phyloP scores from a whole-genome alignment of 192 early-diverging fungal species.

The Backusella sp. region DNA sequence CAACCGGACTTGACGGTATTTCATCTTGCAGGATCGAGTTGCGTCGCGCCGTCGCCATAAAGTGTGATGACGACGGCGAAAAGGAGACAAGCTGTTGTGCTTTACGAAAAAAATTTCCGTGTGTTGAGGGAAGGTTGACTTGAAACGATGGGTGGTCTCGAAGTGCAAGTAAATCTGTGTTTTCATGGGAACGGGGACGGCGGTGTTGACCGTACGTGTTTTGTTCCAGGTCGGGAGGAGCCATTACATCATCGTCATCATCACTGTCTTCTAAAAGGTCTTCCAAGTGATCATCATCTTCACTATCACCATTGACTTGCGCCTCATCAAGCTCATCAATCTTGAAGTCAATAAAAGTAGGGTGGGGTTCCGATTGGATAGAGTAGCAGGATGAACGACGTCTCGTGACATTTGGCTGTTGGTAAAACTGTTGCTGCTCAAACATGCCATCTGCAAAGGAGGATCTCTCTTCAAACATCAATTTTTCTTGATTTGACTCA shows the following conservation, averaged over 20 bases:
- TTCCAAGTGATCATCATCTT: neutral
- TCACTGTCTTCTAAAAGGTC: slow-evolving; percentile 8
- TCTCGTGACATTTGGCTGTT: neutral
- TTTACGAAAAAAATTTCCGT: slow-evolving; percentile 19
- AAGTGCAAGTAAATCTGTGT: neutral
- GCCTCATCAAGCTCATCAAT: slow-evolving; percentile 11
- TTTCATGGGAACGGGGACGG: neutral
- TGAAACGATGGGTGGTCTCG: slow-evolving; percentile 5
- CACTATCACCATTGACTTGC: neutral
- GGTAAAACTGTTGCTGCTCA: neutral
- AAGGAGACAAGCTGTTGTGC: neutral
- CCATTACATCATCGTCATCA: neutral
- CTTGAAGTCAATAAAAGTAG: slow-evolving; percentile 4
- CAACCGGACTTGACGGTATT: slow-evolving; percentile 12
- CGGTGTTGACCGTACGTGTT: neutral
- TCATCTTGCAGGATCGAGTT: slow-evolving; percentile 15
- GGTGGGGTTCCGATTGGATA: slow-evolving; percentile 19
- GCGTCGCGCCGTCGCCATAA: slow-evolving; percentile 9
- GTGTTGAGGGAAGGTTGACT: slow-evolving; percentile 3
- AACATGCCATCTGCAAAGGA: slow-evolving; percentile 10
- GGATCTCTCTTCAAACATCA: neutral
- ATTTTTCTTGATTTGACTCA: slow-evolving; percentile 5
- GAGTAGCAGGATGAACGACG: slow-evolving; percentile 16
- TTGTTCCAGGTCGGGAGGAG: neutral
- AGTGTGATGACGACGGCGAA: neutral